A percentile compares a stretch with the other conserved stretches of the same genome.
phyloP scores from a whole-genome alignment of 164 flowering plant genomes.

The Vitis labrusca region DNA sequence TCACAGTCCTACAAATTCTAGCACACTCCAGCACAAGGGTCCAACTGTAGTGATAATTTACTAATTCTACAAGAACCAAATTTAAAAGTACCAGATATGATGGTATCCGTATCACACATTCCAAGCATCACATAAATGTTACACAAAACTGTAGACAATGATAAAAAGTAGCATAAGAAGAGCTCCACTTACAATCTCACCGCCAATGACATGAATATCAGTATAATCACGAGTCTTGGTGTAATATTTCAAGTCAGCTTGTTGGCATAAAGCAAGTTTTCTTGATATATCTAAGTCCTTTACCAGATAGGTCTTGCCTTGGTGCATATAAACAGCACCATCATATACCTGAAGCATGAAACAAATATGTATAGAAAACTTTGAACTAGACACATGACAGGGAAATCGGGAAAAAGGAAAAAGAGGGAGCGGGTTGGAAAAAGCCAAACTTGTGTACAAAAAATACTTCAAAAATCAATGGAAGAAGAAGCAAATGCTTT shows the following conservation, averaged over 20 bases:
- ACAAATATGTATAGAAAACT: neutral
- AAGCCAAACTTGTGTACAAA: neutral
- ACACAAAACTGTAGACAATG: neutral
- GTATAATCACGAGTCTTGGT: constrained; percentile 92
- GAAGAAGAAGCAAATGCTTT: neutral
- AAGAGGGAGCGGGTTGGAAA: no score
- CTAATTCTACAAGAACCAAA: neutral
- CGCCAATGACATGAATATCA: constrained; percentile 76
- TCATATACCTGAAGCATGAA: constrained; percentile 71
- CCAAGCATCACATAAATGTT: constrained; percentile 9
- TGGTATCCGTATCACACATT: neutral
- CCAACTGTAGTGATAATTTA: neutral
- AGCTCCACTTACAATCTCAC: constrained; percentile 56
- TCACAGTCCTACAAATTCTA: neutral
- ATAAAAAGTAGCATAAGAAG: constrained; percentile 1
- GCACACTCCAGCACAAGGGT: neutral
- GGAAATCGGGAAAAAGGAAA: neutral
- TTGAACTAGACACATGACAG: neutral
- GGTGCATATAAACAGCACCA: constrained; percentile 91
- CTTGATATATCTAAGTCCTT: constrained; percentile 62
- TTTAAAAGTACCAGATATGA: neutral
- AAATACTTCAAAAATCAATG: neutral
- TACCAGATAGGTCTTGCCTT: constrained; percentile 83
- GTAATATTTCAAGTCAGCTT: constrained; percentile 76
- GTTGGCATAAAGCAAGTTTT: constrained; percentile 73